A percentile compares a stretch with the other conserved stretches of the same genome.
These are phyloP conservation scores for Geranium brycei DNA, from an alignment of 345 rosid species.

Conservation along the genomic window DNA sequence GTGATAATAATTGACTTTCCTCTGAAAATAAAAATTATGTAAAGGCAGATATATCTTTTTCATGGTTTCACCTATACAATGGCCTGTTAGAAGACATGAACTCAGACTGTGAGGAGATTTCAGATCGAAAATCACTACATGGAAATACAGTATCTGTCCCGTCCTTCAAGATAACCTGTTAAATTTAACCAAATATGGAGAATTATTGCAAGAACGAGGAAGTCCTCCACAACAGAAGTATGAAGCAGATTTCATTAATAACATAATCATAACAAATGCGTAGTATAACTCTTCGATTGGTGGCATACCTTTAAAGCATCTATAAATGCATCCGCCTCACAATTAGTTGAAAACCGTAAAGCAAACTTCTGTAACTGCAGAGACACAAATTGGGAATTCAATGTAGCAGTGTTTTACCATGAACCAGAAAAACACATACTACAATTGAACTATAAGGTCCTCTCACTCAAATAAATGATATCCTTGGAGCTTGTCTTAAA, in stretches of 20 bases:
- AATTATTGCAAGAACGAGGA: constrained; percentile 5
- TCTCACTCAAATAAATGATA: neutral
- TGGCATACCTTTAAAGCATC: constrained; percentile 41
- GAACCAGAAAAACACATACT: neutral
- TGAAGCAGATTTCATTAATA: neutral
- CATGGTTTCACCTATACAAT: constrained; percentile 29
- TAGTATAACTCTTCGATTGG: constrained; percentile 4
- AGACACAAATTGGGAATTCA: constrained; percentile 1
- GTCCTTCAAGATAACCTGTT: constrained; percentile 36
- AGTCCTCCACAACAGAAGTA: neutral
- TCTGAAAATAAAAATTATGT: constrained; percentile 1
- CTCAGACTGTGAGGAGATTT: constrained; percentile 34
- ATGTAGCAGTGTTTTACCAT: neutral
- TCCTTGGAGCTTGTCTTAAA: neutral
- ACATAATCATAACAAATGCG: neutral
- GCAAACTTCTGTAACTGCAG: constrained; percentile 84
- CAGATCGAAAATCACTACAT: constrained; percentile 28
- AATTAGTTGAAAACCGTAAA: constrained; percentile 38
- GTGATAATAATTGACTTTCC: constrained; percentile 1
- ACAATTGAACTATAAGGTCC: constrained; percentile 2
- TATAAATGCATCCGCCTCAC: constrained; percentile 45
- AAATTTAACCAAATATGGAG: constrained; percentile 9
- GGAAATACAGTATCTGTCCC: constrained; percentile 21
- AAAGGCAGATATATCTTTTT: neutral
- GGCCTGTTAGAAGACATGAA: constrained; percentile 20